phyloP scores from a whole-genome alignment of 1,139 yeast species.

The Cylindricascospora bacillispora region DNA sequence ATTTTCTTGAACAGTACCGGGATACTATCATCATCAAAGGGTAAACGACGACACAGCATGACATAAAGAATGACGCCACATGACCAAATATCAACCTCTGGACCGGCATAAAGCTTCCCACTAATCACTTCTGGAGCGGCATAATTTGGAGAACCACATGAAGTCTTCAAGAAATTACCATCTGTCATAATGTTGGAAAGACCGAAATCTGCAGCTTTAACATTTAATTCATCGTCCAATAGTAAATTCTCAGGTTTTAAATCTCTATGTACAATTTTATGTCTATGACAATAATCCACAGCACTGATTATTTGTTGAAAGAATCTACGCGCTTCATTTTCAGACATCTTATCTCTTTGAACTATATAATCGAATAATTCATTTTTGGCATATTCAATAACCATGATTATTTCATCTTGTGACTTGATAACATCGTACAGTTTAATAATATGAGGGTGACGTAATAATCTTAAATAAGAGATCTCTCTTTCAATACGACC shows the following conservation, averaged over 20 bases:
- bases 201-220: slow-evolving; percentile 93
- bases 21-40: slow-evolving; percentile 94
- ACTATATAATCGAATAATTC: slow-evolving; percentile 92
- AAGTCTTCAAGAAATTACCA: slow-evolving; percentile 88
- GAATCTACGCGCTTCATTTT: slow-evolving; percentile 84
- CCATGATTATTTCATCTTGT: slow-evolving; percentile 93
- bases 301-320: slow-evolving; percentile 98
- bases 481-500: slow-evolving; percentile 91
- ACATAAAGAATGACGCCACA: slow-evolving; percentile 94
- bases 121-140: slow-evolving; percentile 98
- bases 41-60: slow-evolving; percentile 93
- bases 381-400: slow-evolving; percentile 89
- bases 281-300: slow-evolving; percentile 94
- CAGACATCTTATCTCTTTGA: slow-evolving; percentile 75
- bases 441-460: slow-evolving; percentile 95
- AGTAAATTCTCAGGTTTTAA: slow-evolving; percentile 88
- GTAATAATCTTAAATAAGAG: slow-evolving; percentile 66
- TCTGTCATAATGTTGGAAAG: slow-evolving; percentile 94
- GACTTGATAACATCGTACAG: slow-evolving; percentile 90
- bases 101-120: slow-evolving; percentile 95
- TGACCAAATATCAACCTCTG: slow-evolving; percentile 98
- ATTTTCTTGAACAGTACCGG: slow-evolving; percentile 94
- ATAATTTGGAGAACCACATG: slow-evolving; percentile 97
- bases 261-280: slow-evolving; percentile 94
- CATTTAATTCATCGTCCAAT: slow-evolving; percentile 79